A percentile compares a stretch with the other conserved stretches of the same genome.
Conservation (phyloP, 2,329 filamentous ascomycete species). For the Aspergillus glaucus region DNA sequence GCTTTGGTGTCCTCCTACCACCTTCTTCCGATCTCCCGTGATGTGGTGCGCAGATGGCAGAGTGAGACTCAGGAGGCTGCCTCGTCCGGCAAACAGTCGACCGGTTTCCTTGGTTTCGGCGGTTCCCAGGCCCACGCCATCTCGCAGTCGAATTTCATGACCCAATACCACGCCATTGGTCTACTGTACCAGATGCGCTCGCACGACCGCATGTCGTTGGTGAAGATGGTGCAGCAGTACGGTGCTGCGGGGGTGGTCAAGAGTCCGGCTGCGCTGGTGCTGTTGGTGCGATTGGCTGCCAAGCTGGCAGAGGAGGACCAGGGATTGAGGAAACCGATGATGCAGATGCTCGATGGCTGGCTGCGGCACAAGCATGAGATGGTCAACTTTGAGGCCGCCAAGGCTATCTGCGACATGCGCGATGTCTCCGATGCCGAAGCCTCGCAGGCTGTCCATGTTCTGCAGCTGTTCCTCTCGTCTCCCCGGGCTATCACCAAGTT, state of each 20-base stretch:
- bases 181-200: slow-evolving; percentile 96
- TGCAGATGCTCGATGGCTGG: slow-evolving; percentile 93
- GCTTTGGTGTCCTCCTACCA: slow-evolving; percentile 96
- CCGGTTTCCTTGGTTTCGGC: slow-evolving; percentile 90
- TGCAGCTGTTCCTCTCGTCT: slow-evolving; percentile 94
- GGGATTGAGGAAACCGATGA: slow-evolving; percentile 88
- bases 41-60: slow-evolving; percentile 96
- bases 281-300: slow-evolving; percentile 86
- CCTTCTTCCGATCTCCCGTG: slow-evolving; percentile 87
- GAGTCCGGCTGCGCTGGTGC: slow-evolving; percentile 84
- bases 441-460: slow-evolving; percentile 83
- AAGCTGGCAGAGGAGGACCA: slow-evolving; percentile 91
- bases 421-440: slow-evolving; percentile 91
- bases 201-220: slow-evolving; percentile 94
- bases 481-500: slow-evolving; percentile 96
- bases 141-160: slow-evolving; percentile 88
- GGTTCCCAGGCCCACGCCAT: slow-evolving; percentile 62
- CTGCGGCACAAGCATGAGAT: slow-evolving; percentile 97
- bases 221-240: slow-evolving; percentile 99
- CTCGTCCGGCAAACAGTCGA: slow-evolving; percentile 77
- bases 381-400: slow-evolving; percentile 98
- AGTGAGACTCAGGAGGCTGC: slow-evolving; percentile 97
- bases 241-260: slow-evolving; percentile 85
- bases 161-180: slow-evolving; percentile 96
- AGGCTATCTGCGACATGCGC: slow-evolving; percentile 91